phyloP scores from a whole-genome alignment of 805 yeast species.

The Diddensiella caesifluorescens region DNA sequence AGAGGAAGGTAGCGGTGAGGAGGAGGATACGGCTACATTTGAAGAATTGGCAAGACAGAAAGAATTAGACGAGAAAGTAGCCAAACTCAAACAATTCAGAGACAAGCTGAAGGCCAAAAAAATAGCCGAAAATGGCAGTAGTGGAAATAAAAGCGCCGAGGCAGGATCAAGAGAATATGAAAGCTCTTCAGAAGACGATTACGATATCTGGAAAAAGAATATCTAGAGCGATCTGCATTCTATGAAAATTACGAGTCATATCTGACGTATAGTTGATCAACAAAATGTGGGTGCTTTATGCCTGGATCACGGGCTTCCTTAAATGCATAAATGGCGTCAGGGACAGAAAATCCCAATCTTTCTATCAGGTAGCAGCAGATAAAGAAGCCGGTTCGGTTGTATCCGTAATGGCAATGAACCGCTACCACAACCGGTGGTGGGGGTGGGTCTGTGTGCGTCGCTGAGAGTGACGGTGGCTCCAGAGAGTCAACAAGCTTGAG shows the following conservation, averaged over 20 bases:
- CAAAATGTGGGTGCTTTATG: slow-evolving; percentile 70
- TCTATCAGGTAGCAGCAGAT: slow-evolving; percentile 66
- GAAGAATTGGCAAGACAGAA: slow-evolving; percentile 15
- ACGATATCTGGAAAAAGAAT: slow-evolving; percentile 10
- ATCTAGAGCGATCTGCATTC: neutral
- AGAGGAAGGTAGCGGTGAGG: slow-evolving; percentile 4
- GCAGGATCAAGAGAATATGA: slow-evolving; percentile 1
- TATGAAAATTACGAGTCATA: slow-evolving; percentile 32
- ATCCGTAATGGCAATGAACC: slow-evolving; percentile 80
- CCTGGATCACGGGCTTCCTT: slow-evolving; percentile 59
- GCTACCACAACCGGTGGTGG: slow-evolving; percentile 40
- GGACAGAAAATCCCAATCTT: slow-evolving; percentile 51
- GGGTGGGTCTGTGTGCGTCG: too few relatives aligned
- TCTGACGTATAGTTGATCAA: slow-evolving; percentile 64
- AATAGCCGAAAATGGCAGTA: neutral
- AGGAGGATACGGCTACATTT: slow-evolving; percentile 8
- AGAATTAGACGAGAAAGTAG: slow-evolving; percentile 11
- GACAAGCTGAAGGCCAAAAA: neutral
- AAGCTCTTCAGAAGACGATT: slow-evolving; percentile 9
- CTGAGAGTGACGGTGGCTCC: slow-evolving; percentile 18
- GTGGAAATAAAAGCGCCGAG: neutral
- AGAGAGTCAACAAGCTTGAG: slow-evolving; percentile 48
- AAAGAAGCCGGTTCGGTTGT: slow-evolving; percentile 71
- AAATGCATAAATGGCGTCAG: slow-evolving; percentile 59
- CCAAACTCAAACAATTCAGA: slow-evolving; percentile 6